Evolutionary conservation across 2,329 filamentous ascomycete genomes (phyloP), one percentile per base, ranked within the genome.

Genomic region (Diplocarpon rosae): DNA sequence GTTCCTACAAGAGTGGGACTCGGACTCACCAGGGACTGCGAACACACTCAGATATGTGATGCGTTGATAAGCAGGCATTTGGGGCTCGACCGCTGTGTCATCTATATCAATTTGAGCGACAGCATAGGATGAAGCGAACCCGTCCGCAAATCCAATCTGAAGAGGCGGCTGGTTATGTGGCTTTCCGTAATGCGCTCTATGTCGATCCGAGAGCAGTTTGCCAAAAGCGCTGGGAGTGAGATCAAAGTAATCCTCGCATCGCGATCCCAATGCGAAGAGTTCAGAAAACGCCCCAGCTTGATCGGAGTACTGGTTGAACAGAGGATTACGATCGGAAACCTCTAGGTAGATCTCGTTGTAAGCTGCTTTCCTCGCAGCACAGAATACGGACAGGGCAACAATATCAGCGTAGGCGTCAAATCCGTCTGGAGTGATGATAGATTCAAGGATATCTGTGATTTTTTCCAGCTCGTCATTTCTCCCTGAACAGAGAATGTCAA

Each of bases 251-350:
- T 42, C 39, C 39, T 42, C 39, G 29, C 39, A 42, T 17, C 39
- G 34, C 13, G 39, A 42, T 1, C 39, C 39, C 14, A 42, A 36
- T 3, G 39, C 39, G 35, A 42, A 42, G 9, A 42, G n/a, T 31
- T 42, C 39, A 2, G 39, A 36, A 10, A 42, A 42, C 10, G 39
- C 39, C 15, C 39, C 39, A 9, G 39, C 39, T 29, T 42, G 39
- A 36, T 42, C 39, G n/a, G 39, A 42, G 28, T 35, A 42, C 15
- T 42, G 31, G 6, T 42, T 42, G 39, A 42, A 42, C n/a, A 42
- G 32, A 20, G 39, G 39, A n/a, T 42, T 42, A 12, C 39, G 39
- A 20, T 42, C 39, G 13, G 39, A 42, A 2, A 42, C 39, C 14
- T 42, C 39, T n/a, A 42, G 32, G 32, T 42, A 42, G 33, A 42